Evolutionary conservation across 2,329 filamentous ascomycete genomes (phyloP).

Genomic region (Seiridium cupressi): DNA sequence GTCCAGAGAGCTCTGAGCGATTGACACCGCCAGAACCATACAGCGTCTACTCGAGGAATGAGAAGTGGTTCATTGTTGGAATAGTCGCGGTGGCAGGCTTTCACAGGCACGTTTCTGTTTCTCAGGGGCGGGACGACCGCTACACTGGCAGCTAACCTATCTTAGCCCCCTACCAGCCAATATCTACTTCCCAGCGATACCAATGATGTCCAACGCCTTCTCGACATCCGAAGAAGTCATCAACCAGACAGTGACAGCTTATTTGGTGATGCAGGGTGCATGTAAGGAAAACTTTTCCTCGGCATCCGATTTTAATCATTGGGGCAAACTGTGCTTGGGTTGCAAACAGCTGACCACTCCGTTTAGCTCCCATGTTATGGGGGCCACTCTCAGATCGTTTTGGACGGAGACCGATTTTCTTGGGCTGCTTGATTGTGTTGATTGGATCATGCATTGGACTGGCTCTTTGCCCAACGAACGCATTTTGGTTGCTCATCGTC

Average conservation of each 20-base stretch:
- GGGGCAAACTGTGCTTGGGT: background rate
- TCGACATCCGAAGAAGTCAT: slow-evolving; percentile 25
- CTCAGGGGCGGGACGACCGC: background rate
- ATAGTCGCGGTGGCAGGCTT: slow-evolving; percentile 25
- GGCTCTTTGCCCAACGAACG: slow-evolving; percentile 26
- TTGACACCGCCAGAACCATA: slow-evolving; percentile 12
- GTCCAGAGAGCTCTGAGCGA: background rate
- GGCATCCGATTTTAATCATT: background rate
- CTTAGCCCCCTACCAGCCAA: slow-evolving; percentile 31
- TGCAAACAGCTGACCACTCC: background rate
- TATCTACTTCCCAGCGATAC: slow-evolving; percentile 32
- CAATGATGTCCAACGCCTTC: slow-evolving; percentile 25
- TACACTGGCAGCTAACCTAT: background rate
- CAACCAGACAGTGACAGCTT: slow-evolving; percentile 31
- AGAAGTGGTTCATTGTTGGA: slow-evolving; percentile 24
- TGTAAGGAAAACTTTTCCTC: slow-evolving; percentile 2
- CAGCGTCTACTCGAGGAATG: slow-evolving; percentile 19
- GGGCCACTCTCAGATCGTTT: slow-evolving; percentile 31
- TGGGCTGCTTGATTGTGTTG: slow-evolving; percentile 27
- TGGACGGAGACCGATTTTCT: slow-evolving; percentile 27
- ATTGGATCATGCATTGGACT: slow-evolving; percentile 30
- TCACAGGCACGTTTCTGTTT: background rate
- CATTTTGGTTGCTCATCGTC: slow-evolving; percentile 31
- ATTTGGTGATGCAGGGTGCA: slow-evolving; percentile 29
- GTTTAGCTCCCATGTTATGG: slow-evolving; percentile 30